A percentile compares a stretch with the other conserved stretches of the same genome.
Evolutionary conservation across 2,329 filamentous ascomycete species (phyloP).

Genomic region (Didymella glomerata): DNA sequence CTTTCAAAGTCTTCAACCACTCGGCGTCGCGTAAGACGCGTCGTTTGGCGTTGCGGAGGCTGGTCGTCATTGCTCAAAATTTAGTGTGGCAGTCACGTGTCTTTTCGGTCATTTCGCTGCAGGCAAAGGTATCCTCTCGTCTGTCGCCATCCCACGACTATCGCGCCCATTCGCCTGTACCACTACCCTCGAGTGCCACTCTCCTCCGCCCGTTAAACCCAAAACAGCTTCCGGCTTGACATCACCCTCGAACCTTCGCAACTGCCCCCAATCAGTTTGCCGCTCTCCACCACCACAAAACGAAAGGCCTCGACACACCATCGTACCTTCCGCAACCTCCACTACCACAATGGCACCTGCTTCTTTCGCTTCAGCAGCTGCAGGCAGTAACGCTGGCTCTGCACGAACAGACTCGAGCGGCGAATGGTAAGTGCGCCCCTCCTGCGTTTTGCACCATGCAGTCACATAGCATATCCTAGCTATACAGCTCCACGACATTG

Average conservation of each 20-base stretch:
- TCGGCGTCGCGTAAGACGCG: conserved; percentile 20
- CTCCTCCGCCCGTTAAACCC: conserved; percentile 25
- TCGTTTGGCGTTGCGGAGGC: conserved; percentile 15
- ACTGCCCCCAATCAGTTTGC: conserved; percentile 36
- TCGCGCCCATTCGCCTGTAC: conserved; percentile 33
- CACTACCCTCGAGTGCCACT: conserved; percentile 28
- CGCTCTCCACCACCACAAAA: conserved; percentile 37
- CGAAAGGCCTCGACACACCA: conserved; percentile 37
- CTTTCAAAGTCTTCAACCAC: background rate
- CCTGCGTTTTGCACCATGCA: conserved; percentile 18
- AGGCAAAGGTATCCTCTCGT: conserved; percentile 19
- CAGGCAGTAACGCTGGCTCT: conserved; percentile 54
- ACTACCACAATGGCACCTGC: conserved; percentile 56
- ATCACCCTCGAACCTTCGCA: conserved; percentile 30
- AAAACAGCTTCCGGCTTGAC: conserved; percentile 34
- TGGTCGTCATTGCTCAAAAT: conserved; percentile 20
- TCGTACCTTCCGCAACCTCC: conserved; percentile 29
- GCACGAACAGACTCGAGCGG: conserved; percentile 54
- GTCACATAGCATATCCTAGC: conserved; percentile 12
- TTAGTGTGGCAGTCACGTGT: conserved; percentile 20
- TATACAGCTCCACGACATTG: conserved; percentile 26
- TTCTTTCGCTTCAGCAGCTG: conserved; percentile 61
- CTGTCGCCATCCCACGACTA: conserved; percentile 25
- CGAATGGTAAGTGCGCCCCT: conserved; percentile 56
- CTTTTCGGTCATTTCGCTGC: conserved; percentile 15